Conservation (phyloP, 225 moss, liverwort and hornwort species). For the Thuidium tamariscinum region DNA sequence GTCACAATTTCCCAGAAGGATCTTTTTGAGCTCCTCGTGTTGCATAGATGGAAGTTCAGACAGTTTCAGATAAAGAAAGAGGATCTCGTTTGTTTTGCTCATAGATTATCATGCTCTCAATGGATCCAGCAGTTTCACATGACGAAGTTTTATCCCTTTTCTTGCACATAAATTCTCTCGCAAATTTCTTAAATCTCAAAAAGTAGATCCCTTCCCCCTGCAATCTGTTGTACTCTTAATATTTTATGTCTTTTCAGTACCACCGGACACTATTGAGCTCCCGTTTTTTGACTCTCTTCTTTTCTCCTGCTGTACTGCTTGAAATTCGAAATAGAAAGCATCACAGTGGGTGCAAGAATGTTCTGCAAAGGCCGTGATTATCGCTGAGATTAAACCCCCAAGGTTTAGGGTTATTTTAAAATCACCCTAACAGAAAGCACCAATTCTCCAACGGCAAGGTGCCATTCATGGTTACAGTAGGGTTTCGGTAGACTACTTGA, state of each 20-base stretch:
- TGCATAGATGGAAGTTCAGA: neutral
- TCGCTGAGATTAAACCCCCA: neutral
- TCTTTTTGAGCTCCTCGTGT: neutral
- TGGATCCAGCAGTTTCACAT: neutral
- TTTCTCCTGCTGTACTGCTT: neutral
- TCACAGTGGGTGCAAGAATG: neutral
- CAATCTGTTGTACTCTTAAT: neutral
- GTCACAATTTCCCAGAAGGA: neutral
- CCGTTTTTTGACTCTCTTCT: neutral
- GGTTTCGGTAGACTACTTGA: neutral
- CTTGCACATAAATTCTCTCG: neutral
- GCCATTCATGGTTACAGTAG: neutral
- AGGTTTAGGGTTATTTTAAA: neutral
- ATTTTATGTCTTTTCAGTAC: neutral
- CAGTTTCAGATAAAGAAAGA: neutral
- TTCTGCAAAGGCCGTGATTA: neutral
- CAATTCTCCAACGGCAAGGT: neutral
- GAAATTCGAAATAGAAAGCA: neutral
- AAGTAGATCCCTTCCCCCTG: neutral
- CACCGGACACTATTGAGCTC: no score
- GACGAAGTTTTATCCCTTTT: neutral
- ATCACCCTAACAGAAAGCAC: neutral
- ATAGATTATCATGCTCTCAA: neutral
- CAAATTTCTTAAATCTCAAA: neutral
- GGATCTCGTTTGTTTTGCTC: neutral